Evolutionary conservation across 75 land plant species (phyloP), one percentile per base, ranked within the genome.

Genomic region (Chamaecyparis obtusa): DNA sequence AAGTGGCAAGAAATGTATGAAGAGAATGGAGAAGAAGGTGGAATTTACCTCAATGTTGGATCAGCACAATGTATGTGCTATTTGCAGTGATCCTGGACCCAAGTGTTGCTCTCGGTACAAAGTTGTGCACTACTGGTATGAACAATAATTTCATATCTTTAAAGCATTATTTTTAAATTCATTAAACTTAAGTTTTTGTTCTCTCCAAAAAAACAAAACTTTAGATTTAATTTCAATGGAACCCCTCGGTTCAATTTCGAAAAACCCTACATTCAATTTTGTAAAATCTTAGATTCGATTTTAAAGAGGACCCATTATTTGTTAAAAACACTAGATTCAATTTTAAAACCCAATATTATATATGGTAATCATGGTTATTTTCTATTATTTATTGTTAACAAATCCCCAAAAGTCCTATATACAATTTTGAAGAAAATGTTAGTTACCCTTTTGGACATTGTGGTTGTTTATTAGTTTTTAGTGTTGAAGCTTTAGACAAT

Each of bases 81-180:
- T 91, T 43, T 96, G 98, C 77, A 83, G 83, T 41, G 54, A 69
- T 9, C 71, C 84, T 8, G 90, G 84, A 14, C 74, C 78, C 44
- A 94, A 89, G 84, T 89, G 88, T 33, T 96, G 98, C 82, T 93
- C 98, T 15, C 84, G 91, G 56, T 96, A 97, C 88, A 96, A 96
- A 90, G 64, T 90, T 30, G 94, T 90, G 27, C 85, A 89, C 11
- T 97, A 97, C 83, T 97, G 97, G 99, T 95, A 87, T 32, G 91
- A 13, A 54, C 32, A 15, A 30, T 46, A 46, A 44, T 44, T 81
- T 17, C 36, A 21, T 16, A 21, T 7, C 6, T 1, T 30, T 3
- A 72, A 81, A 21, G 19, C 83, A 24, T 44, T 81, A 43, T 27
- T 16, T 81, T 19, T 15, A 77, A 77, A 9, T 39, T 13, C 80